A percentile compares a stretch with the other conserved stretches of the same genome.
phyloP scores from a whole-genome alignment of 257 asterid species.

The Fraxinus quadrangulata region DNA sequence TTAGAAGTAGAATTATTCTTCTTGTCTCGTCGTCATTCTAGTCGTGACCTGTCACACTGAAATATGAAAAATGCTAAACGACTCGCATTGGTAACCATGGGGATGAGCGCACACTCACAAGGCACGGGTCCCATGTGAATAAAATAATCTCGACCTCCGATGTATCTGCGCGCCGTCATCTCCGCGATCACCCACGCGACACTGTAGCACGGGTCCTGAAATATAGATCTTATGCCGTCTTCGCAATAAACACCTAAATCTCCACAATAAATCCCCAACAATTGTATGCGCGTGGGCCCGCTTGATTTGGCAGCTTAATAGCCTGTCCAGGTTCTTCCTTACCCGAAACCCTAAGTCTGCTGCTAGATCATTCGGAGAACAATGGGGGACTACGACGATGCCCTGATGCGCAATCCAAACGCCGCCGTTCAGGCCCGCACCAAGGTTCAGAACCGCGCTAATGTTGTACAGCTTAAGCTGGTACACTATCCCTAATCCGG shows the following conservation, averaged over 20 bases:
- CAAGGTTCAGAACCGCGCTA: constrained; percentile 91
- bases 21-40: no score
- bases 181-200: no score
- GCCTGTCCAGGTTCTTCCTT: constrained; percentile 10
- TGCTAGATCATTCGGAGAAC: constrained; percentile 22
- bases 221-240: constrained; percentile 22
- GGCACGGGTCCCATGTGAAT: no score
- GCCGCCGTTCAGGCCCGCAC: constrained; percentile 92
- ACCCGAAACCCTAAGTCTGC: constrained; percentile 30
- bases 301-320: constrained; percentile 3
- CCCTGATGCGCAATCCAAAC: constrained; percentile 84
- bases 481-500: constrained; percentile 32
- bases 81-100: no score
- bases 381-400: constrained; percentile 90
- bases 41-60: no score
- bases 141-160: no score
- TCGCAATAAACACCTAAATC: constrained; percentile 4
- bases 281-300: neutral
- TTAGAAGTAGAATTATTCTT: no score
- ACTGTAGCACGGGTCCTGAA: no score
- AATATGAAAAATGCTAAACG: no score
- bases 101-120: no score
- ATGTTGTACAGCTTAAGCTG: constrained; percentile 89
- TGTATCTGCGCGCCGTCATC: no score
- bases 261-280: constrained; percentile 5